Conservation (phyloP, 352 stramenopile species). For the Phytopythium chamaehyphon region DNA sequence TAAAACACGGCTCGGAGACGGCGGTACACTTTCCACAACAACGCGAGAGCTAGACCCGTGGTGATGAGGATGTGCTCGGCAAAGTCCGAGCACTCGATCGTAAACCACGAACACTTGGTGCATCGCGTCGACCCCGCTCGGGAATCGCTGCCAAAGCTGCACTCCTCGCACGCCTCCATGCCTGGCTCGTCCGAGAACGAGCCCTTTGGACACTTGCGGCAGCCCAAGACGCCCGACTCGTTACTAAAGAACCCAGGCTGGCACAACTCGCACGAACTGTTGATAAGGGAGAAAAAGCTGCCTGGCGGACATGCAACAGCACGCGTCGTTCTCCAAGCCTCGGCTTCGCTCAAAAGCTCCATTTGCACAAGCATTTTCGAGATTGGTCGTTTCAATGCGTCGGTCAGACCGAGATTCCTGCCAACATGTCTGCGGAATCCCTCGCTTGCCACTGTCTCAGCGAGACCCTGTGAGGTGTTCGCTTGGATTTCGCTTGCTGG, state of each 20-base stretch:
- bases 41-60: slow-evolving; percentile 11
- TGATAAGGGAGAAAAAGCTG: slow-evolving; percentile 19
- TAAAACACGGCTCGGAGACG: slow-evolving; percentile 24
- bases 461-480: background rate
- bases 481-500: background rate
- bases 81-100: slow-evolving; percentile 49
- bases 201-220: slow-evolving; percentile 26
- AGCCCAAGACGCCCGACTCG: slow-evolving; percentile 26
- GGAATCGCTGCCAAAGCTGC: slow-evolving; percentile 29
- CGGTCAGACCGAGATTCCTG: slow-evolving; percentile 3
- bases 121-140: slow-evolving; percentile 28
- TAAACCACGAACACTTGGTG: slow-evolving; percentile 46
- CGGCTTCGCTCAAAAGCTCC: slow-evolving; percentile 8
- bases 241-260: slow-evolving; percentile 25
- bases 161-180: slow-evolving; percentile 29
- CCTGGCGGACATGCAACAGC: slow-evolving; percentile 23
- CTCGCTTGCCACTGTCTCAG: background rate
- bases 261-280: slow-evolving; percentile 24
- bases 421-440: background rate
- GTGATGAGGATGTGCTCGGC: slow-evolving; percentile 41
- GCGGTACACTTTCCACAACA: slow-evolving; percentile 19
- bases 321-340: slow-evolving; percentile 16
- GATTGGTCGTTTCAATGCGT: slow-evolving; percentile 9
- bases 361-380: slow-evolving; percentile 8
- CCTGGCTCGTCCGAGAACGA: slow-evolving; percentile 39